Evolutionary conservation across 169 alveolate genomes (phyloP), one percentile per base, ranked within the genome.

Genomic region (Perkinsus olseni): DNA sequence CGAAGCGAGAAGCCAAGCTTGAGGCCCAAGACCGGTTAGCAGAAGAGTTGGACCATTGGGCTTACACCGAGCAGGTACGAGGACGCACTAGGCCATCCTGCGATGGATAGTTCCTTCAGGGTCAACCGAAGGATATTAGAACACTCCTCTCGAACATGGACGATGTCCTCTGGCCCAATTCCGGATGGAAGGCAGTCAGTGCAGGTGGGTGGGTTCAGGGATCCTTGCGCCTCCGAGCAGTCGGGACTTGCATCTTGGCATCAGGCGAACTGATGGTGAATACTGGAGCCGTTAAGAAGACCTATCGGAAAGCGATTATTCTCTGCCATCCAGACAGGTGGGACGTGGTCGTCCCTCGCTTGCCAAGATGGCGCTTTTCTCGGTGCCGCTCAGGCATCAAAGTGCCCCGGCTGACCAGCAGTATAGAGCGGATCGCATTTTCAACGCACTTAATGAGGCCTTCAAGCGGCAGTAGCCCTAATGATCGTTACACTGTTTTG

Each of bases 261-360:
- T 62, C 82, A 62, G 82, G 82, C 36, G 82, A 96, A 38, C 93
- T 96, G 37, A 74, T 93, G 93, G 48, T 94, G 31, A 95, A 96
- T 20, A 91, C 94, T 38, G 91, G 91, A 36, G 91, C 95, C 51
- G 96, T 96, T 31, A 96, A 96, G 91, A 95, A 93, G 91, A 51
- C 38, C 24, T 95, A 96, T 92, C 94, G 96, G 38, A 96, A 95
- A 39, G 97, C 97, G 37, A 92, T 95, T 17, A 74, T 95, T 62
- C 91, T 95, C 28, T 93, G 95, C 92, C 97, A 96, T 50, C 97
- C 97, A 11, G 97, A 96, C 91, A 95, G 93, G 74, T 62, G 31
- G 34, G 82, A 13, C 31, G 34, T 13, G 34, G 17, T 8, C 34
- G 31, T 21, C 8, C 34, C 36, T 24, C 31, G 13, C 1, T 13